Percentiles rank a stretch among this genome's conserved stretches.
Conservation (phyloP, 768 basidiomycete species). For the Pisolithus tinctorius region DNA sequence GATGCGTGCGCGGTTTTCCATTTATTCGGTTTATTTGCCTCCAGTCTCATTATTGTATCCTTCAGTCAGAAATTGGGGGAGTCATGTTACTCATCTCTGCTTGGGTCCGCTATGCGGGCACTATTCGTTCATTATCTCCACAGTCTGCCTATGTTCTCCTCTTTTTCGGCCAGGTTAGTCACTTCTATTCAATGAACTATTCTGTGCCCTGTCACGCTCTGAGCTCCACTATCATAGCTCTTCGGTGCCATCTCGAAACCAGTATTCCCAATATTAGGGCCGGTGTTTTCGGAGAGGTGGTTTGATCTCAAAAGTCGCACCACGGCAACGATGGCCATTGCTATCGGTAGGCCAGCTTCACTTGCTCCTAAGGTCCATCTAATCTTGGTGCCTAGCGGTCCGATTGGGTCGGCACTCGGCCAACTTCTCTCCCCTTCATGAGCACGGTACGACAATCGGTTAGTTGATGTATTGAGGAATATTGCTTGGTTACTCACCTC, state of each 20-base stretch:
- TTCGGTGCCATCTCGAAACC: constrained; percentile 57
- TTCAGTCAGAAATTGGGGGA: constrained; percentile 53
- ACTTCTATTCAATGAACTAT: neutral
- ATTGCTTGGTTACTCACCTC: neutral
- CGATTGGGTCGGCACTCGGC: constrained; percentile 65
- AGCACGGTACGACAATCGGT: constrained; percentile 54
- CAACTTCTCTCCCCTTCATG: constrained; percentile 66
- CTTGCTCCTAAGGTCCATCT: neutral
- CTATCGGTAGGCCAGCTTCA: constrained; percentile 33
- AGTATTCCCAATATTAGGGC: constrained; percentile 63
- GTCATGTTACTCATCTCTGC: constrained; percentile 46
- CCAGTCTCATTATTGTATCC: neutral
- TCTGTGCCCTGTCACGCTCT: neutral
- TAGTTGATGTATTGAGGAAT: neutral
- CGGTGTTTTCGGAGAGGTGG: constrained; percentile 73
- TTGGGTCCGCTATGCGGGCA: constrained; percentile 71
- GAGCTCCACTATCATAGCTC: constrained; percentile 29
- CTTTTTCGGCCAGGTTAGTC: constrained; percentile 54
- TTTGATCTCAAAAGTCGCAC: constrained; percentile 65
- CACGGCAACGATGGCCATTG: constrained; percentile 54
- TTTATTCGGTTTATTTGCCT: neutral
- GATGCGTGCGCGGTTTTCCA: constrained; percentile 38
- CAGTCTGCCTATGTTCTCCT: constrained; percentile 52
- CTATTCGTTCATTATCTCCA: constrained; percentile 40
- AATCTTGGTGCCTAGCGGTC: constrained; percentile 45